A percentile compares a stretch with the other conserved stretches of the same genome.
These are phyloP conservation scores for Didymella arachidicola DNA, from an alignment of 2,329 filamentous ascomycete species.

Conservation along the genomic window DNA sequence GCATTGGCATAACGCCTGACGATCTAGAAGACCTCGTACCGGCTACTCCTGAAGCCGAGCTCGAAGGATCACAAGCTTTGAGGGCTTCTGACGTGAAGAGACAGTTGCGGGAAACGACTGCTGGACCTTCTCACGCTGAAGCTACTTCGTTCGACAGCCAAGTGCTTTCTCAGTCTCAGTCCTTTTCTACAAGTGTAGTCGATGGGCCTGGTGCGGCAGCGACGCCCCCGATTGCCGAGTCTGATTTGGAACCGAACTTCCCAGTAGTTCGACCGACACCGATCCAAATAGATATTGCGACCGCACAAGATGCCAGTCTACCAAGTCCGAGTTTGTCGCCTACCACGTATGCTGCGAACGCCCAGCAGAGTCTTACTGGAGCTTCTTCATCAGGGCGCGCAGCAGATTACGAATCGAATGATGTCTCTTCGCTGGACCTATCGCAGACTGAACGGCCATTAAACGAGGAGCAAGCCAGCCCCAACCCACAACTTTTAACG, in stretches of 20 bases:
- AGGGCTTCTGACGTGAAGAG: slow-evolving; percentile 31
- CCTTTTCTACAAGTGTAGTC: slow-evolving; percentile 38
- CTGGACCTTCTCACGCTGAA: slow-evolving; percentile 33
- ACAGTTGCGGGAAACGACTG: slow-evolving; percentile 38
- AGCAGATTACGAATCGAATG: slow-evolving; percentile 45
- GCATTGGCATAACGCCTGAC: slow-evolving; percentile 38
- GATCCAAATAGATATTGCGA: slow-evolving; percentile 70
- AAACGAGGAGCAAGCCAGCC: slow-evolving; percentile 23
- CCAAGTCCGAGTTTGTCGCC: slow-evolving; percentile 95
- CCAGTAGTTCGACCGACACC: slow-evolving; percentile 50
- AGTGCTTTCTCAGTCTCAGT: slow-evolving; percentile 29
- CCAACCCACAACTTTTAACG: slow-evolving; percentile 48
- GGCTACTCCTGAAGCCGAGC: slow-evolving; percentile 51
- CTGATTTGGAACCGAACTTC: slow-evolving; percentile 68
- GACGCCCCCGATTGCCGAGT: slow-evolving; percentile 78
- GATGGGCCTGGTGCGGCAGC: slow-evolving; percentile 66
- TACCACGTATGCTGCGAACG: slow-evolving; percentile 77
- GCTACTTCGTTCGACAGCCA: slow-evolving; percentile 23
- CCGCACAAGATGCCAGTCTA: slow-evolving; percentile 86
- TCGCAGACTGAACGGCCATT: slow-evolving; percentile 35
- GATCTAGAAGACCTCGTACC: slow-evolving; percentile 46
- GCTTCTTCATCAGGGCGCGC: slow-evolving; percentile 34
- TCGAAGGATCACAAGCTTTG: slow-evolving; percentile 34
- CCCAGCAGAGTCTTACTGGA: slow-evolving; percentile 49
- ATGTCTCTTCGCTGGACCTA: slow-evolving; percentile 49